Evolutionary conservation across 2,329 filamentous ascomycete species (phyloP), one percentile per base, ranked within the genome.

Genomic region (Ustulina deusta): DNA sequence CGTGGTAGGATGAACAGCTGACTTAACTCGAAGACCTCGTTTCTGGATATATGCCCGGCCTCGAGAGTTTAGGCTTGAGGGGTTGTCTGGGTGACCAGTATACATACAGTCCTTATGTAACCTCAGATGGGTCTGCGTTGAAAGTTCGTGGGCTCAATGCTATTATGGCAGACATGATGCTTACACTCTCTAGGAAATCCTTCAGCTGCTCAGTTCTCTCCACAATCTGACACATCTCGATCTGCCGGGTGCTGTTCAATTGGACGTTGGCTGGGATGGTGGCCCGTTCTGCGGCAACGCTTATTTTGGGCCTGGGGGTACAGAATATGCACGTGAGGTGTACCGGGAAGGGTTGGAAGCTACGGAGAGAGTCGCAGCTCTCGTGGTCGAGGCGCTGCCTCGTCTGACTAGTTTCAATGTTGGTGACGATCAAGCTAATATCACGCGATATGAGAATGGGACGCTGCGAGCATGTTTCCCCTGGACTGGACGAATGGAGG

Each of bases 181-280:
- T 69, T 9, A 65, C 38, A 44, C 9, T 60, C 13, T 1, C 4
- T 60, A 69, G 64, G 22, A 57, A 49, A n/a, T 6, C 13, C 60
- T 66, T 25, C 29, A 54, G 15, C 2, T 51, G 6, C 57, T 68
- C 46, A 10, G 40, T 1, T 38, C 32, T 9, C 57, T 70, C 6
- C n/a, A 55, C 0, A 68, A 68, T 40, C 32, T 70, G 29, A 70
- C 68, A 10, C 58, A 68, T 17, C 61, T 70, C 11, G 65, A 68
- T 2, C 22, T 69, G 27, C 55, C 68, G 9, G 1, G 2, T 1
- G 62, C 60, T 7, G 29, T 0, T 27, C 1, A 13, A 4, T 57
- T 68, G 10, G 56, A 32, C n/a, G 5, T 69, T 22, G 56, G 65
- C 36, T 69, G 32, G 27, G 27, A 59, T 46, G 64, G 61, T 22